Base-by-base conservation (phyloP, 257 asterid genomes). In the Catharanthus roseus region DNA sequence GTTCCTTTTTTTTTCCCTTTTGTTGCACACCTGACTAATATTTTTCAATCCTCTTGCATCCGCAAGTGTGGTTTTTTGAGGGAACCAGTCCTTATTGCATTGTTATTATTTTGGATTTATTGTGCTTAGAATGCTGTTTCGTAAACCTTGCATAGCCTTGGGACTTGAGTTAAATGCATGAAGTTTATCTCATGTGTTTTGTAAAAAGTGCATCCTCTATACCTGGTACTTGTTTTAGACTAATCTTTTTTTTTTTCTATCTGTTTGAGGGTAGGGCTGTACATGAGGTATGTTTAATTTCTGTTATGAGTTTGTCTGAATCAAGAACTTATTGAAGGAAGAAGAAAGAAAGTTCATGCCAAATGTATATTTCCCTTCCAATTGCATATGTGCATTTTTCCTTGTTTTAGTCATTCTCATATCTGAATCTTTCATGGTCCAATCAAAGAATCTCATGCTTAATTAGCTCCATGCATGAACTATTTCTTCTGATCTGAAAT, bases 391-490 rank as follows among this genome's bases (percentile, higher is more conserved):
- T 21, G 12, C 29, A 57, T 13, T 1, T 33, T 31, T 58, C 12
- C 16, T 58, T 13, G 24, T 31, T 29, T 19, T 9, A 13, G 8
- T 54, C 6, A 6, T 55, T 8, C 19, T 53, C n/a, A 6, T 51
- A 53, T 24, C 6, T 55, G 62, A n/a, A 7, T 16, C 53, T 33
- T 55, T 55, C 16, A 16, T 24, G 62, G 62, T 13, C 44, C 45
- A 62, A 33, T 62, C 11, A 62, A 42, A 42, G 67, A 61, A 34
- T 62, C 44, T 63, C 55, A 23, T 60, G 50, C 63, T 45, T 50
- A 31, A 49, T 7, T 44, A 11, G 56, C 67, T 73, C 11, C 44
- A 6, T 31, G 18, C 3, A 18, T 54, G 34, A 16, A 19, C 4
- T 33, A 12, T 28, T 16, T 19, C 31, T 41, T 66, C 50, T 65